A percentile compares a stretch with the other conserved stretches of the same genome.
These are phyloP conservation scores for Vitis cinerea DNA, from an alignment of 164 flowering plant species.

Conservation along the genomic window DNA sequence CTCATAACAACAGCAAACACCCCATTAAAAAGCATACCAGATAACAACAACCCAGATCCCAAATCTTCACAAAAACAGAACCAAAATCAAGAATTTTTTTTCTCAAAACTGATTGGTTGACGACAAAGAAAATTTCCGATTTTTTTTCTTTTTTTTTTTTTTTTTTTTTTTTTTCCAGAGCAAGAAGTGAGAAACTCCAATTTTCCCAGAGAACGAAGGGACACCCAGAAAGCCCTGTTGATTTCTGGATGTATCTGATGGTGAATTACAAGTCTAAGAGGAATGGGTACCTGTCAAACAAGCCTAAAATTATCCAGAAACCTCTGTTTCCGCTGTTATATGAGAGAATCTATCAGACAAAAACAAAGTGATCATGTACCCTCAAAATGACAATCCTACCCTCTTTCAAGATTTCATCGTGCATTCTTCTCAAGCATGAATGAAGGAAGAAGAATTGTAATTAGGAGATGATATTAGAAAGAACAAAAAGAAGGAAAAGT, in stretches of 20 bases:
- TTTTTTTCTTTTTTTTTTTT: no score
- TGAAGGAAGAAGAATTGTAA: background rate
- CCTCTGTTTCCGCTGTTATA: constrained; percentile 10
- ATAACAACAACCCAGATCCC: constrained; percentile 3
- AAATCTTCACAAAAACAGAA: constrained; percentile 10
- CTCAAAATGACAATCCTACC: constrained; percentile 10
- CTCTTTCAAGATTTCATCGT: constrained; percentile 4
- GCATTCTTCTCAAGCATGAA: background rate
- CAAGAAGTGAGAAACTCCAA: background rate
- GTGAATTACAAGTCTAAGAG: constrained; percentile 8
- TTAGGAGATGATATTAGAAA: background rate
- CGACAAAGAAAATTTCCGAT: no score
- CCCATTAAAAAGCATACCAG: no score
- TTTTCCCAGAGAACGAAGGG: background rate
- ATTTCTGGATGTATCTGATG: constrained; percentile 13
- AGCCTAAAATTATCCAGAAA: constrained; percentile 11
- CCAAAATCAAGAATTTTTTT: background rate
- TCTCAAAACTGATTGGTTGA: background rate
- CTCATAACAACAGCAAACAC: no score
- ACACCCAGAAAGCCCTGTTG: constrained; percentile 20
- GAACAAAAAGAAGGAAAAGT: background rate
- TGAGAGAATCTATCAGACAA: constrained; percentile 11
- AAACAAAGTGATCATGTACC: constrained; percentile 2
- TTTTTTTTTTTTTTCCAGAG: no score
- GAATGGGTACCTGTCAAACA: constrained; percentile 27